Conservation (phyloP, 116 monocot genomes). For the Trichopus zeylanicus region DNA sequence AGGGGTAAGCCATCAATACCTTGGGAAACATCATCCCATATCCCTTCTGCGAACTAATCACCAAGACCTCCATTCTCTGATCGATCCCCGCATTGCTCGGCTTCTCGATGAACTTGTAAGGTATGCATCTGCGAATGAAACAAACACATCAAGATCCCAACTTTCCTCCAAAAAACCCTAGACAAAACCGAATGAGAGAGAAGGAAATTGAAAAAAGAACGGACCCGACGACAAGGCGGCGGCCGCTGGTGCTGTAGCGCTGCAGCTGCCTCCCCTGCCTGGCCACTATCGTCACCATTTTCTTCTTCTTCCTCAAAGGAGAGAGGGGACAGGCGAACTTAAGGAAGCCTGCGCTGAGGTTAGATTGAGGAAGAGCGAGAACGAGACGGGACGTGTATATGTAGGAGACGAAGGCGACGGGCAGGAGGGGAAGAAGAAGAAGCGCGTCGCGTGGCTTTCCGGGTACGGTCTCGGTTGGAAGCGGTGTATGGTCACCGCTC, state of each 20-base stretch:
- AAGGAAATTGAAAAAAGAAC: constrained; percentile 5
- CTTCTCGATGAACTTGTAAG: constrained; percentile 13
- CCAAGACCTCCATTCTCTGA: constrained; percentile 12
- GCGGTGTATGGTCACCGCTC: too few species aligned
- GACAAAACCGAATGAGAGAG: not conserved
- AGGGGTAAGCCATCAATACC: constrained; percentile 1
- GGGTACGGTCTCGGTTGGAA: too few species aligned
- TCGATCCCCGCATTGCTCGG: constrained; percentile 1
- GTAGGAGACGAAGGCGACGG: too few species aligned
- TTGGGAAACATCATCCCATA: constrained; percentile 22
- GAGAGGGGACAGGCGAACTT: too few species aligned
- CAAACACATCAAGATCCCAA: not conserved
- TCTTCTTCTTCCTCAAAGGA: too few species aligned
- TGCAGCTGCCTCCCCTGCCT: constrained; percentile 64
- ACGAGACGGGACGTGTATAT: too few species aligned
- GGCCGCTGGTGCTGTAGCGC: constrained; percentile 41
- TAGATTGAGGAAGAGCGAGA: too few species aligned
- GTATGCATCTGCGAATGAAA: constrained; percentile 13
- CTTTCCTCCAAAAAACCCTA: not conserved
- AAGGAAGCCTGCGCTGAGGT: too few species aligned
- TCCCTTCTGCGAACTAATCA: constrained; percentile 23
- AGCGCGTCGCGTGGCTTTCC: too few species aligned
- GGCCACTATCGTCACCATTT: constrained; percentile 40
- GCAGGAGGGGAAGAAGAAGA: too few species aligned
- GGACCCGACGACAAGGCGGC: constrained; percentile 53